A percentile compares a stretch with the other conserved stretches of the same genome.
Conservation (phyloP, 2,329 filamentous ascomycete genomes). For the Fusarium sp. region DNA sequence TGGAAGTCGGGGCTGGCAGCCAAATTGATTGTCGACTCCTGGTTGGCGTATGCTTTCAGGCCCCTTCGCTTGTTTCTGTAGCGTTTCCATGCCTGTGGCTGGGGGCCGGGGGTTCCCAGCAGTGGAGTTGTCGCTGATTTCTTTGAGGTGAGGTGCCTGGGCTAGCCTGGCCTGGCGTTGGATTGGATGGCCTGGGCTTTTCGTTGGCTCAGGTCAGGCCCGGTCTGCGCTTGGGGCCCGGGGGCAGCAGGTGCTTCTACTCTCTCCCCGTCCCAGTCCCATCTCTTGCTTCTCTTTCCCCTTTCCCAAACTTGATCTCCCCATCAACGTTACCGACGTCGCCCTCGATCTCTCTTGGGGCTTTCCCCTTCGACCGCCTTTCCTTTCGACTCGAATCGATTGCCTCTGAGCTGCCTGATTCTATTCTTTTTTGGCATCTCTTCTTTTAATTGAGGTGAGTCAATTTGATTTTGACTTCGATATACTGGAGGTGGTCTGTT, state of each 20-base stretch:
- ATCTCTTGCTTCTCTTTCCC: slow-evolving; percentile 32
- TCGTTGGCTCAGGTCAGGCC: slow-evolving; percentile 2
- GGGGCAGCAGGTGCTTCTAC: slow-evolving; percentile 18
- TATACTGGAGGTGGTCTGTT: slow-evolving; percentile 17
- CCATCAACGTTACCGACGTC: slow-evolving; percentile 36
- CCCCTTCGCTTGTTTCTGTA: slow-evolving; percentile 36
- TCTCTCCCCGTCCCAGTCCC: slow-evolving; percentile 23
- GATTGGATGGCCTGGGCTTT: slow-evolving; percentile 4
- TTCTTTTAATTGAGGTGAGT: slow-evolving; percentile 35
- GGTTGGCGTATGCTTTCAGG: slow-evolving; percentile 25
- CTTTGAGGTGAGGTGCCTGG: slow-evolving; percentile 15
- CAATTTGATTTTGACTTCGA: slow-evolving; percentile 3
- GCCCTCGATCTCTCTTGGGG: slow-evolving; percentile 30
- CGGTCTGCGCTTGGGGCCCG: not conserved
- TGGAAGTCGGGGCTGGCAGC: slow-evolving; percentile 23
- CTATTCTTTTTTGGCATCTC: slow-evolving; percentile 36
- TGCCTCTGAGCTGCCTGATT: slow-evolving; percentile 28
- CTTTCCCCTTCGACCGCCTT: slow-evolving; percentile 32
- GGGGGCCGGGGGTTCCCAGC: slow-evolving; percentile 16
- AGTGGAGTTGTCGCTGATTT: slow-evolving; percentile 30
- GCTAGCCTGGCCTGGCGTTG: slow-evolving; percentile 2
- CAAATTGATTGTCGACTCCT: slow-evolving; percentile 14
- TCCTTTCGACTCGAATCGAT: slow-evolving; percentile 30
- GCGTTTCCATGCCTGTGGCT: slow-evolving; percentile 26
- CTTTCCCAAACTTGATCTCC: slow-evolving; percentile 40